phyloP scores from a whole-genome alignment of 177 flowering plant species.

The Vitis hybrid region DNA sequence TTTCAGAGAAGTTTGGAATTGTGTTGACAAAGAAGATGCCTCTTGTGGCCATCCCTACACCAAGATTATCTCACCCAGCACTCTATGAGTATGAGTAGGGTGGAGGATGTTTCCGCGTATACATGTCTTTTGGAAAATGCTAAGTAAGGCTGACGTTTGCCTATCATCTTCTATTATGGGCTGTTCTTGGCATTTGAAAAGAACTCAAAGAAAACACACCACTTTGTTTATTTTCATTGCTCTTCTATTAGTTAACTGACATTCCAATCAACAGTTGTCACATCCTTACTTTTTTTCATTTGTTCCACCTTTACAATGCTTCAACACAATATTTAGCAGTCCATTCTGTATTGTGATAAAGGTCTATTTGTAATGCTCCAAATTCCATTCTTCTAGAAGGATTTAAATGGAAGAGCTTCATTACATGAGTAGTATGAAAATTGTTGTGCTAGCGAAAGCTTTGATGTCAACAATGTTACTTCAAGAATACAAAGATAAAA shows the following conservation, averaged over 20 bases:
- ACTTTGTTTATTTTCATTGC: no score
- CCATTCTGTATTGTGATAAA: conserved; percentile 49
- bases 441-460: no score
- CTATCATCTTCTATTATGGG: no score
- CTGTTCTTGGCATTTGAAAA: no score
- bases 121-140: no score
- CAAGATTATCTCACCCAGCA: conserved; percentile 18
- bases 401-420: no score
- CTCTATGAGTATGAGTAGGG: conserved; percentile 6
- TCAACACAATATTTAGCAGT: conserved; percentile 65
- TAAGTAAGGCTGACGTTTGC: no score
- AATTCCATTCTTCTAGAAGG: conserved; percentile 23
- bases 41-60: conserved; percentile 34
- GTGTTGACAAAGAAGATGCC: conserved; percentile 37
- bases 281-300: conserved; percentile 90
- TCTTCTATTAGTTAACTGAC: conserved; percentile 44
- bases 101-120: not conserved
- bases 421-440: no score
- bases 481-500: no score
- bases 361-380: conserved; percentile 78
- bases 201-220: no score
- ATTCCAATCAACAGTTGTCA: conserved; percentile 98
- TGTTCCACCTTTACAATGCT: conserved; percentile 80
- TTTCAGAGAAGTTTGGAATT: conserved; percentile 52
- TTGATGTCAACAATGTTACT: no score